Conservation (phyloP, 345 rosid species). For the Firmiana major region DNA sequence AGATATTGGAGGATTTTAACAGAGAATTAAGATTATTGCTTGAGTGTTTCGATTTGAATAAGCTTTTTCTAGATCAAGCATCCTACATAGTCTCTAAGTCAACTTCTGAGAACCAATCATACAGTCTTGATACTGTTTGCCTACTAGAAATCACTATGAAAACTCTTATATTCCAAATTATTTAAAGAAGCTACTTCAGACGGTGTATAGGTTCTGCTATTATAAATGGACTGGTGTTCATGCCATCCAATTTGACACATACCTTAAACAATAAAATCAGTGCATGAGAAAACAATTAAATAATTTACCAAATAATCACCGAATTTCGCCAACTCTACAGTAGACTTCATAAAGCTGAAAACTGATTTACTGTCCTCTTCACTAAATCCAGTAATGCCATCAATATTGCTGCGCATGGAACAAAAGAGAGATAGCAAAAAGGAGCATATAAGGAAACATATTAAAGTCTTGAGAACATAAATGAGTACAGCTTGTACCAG, state of each 20-base stretch:
- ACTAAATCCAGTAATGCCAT: constrained; percentile 74
- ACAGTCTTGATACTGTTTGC: not conserved
- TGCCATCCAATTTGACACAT: not conserved
- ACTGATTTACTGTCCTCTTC: constrained; percentile 55
- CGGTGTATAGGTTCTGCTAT: not conserved
- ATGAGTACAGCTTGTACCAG: not conserved
- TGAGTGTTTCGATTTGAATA: not conserved
- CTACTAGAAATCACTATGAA: not conserved
- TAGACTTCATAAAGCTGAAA: constrained; percentile 55
- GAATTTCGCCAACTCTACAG: constrained; percentile 56
- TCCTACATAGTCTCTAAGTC: no score
- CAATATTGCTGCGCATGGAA: constrained; percentile 53
- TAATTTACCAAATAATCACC: constrained; percentile 47
- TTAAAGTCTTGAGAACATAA: not conserved
- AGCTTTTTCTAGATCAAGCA: not conserved
- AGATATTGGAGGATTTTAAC: not conserved
- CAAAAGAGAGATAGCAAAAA: not conserved
- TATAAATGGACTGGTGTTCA: not conserved
- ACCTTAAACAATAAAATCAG: not conserved
- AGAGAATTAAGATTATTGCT: not conserved
- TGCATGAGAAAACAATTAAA: not conserved
- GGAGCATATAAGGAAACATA: not conserved
- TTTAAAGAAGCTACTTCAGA: not conserved
- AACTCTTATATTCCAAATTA: not conserved
- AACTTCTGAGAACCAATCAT: not conserved